These are phyloP conservation scores for Boletus rubropictus DNA, from an alignment of 768 basidiomycete species.

Conservation along the genomic window DNA sequence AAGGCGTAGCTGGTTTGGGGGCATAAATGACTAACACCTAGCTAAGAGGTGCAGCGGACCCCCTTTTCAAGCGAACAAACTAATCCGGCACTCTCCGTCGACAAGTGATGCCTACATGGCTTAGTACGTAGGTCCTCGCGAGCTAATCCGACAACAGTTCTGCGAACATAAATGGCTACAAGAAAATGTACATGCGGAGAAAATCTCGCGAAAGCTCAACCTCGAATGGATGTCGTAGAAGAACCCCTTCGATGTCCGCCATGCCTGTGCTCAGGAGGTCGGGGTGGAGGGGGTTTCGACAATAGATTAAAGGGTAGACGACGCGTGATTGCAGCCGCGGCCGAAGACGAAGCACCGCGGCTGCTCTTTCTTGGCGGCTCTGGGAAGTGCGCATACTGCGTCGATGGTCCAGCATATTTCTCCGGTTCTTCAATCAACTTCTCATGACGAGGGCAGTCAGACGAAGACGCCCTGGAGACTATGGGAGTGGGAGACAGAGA, in stretches of 20 bases:
- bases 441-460: slow-evolving; percentile 40
- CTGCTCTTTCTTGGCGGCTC: slow-evolving; percentile 53
- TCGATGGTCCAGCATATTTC: slow-evolving; percentile 57
- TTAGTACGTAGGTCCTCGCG: slow-evolving; percentile 11
- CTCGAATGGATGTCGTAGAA: slow-evolving; percentile 35
- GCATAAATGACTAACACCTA: slow-evolving; percentile 10
- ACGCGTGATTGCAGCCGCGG: slow-evolving; percentile 46
- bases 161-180: slow-evolving; percentile 5
- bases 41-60: neutral
- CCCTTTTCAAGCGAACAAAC: slow-evolving; percentile 14
- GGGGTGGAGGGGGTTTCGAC: slow-evolving; percentile 44
- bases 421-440: slow-evolving; percentile 42
- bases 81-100: slow-evolving; percentile 25
- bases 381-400: slow-evolving; percentile 66
- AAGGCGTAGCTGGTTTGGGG: neutral
- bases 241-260: slow-evolving; percentile 39
- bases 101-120: neutral
- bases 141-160: slow-evolving; percentile 26
- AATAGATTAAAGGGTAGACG: slow-evolving; percentile 67
- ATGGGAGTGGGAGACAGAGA: slow-evolving; percentile 37
- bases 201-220: slow-evolving; percentile 13
- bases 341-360: slow-evolving; percentile 35
- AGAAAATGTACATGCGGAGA: slow-evolving; percentile 3
- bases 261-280: slow-evolving; percentile 23
- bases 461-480: slow-evolving; percentile 52